Evolutionary conservation across 192 early-diverging fungal species (phyloP), one percentile per base, ranked within the genome.

Genomic region (Rhizophagus clarus): DNA sequence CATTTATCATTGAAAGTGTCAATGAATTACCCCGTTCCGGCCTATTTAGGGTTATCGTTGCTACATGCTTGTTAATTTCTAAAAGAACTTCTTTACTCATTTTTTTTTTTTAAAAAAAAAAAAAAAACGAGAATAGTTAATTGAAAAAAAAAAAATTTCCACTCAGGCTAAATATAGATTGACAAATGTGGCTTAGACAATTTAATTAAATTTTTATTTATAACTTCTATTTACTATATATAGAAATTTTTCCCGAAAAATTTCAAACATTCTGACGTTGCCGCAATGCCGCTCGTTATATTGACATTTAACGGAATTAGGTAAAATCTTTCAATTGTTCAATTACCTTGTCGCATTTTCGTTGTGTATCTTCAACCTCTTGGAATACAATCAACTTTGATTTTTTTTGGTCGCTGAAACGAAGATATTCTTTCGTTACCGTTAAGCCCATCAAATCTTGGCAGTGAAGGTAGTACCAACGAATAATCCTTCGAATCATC

Each of bases 11-110:
- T n/a, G 80, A 40, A 26, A 72, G 61, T 28, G 84, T 87, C 14
- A 92, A 76, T 6, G 91, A 82, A 72, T 91, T 92, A 12, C 90
- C 91, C 40, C 20, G 67, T 40, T 40, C 15, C 2, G 67, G 67
- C 37, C 29, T 69, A 34, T 69, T 69, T 69, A 69, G 40, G 1
- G 34, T 37, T 40, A 69, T 69, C 20, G 67, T 69, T 8, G 67
- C 67, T 22, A 69, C 31, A 22, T 40, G 31, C 17, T n/a, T 40
- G 0, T 31, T 17, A 31, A 69, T 17, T 31, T 69, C 67, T 34
- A 69, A 31, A 40, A 69, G 32, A 34, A 69, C 20, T 37, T 56
- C 20, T 22, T 17, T 22, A 56, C 51, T 56, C 51, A 56, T 56
- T 15, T 0, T 56, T 56, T 20, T 56, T 56, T 56, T 56, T 20